A percentile compares a stretch with the other conserved stretches of the same genome.
Evolutionary conservation across 345 rosid genomes (phyloP).

Genomic region (Laguncularia racemosa): DNA sequence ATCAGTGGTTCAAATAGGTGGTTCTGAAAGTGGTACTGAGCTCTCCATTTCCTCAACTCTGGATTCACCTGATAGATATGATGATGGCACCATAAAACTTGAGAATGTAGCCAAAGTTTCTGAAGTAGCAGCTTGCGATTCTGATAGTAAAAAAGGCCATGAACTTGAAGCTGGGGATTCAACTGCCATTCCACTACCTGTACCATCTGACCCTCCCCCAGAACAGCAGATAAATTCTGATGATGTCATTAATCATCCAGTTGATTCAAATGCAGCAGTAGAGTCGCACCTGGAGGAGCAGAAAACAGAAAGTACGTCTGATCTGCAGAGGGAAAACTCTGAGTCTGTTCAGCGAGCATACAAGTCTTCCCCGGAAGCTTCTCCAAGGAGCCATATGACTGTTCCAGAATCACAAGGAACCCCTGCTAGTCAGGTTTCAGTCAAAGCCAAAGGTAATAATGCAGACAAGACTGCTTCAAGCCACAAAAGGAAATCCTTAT

Average conservation of each 20-base stretch:
- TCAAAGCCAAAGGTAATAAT: constrained; percentile 40
- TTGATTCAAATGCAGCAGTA: constrained; percentile 14
- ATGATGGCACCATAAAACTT: constrained; percentile 34
- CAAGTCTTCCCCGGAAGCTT: constrained; percentile 47
- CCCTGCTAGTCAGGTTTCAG: constrained; percentile 75
- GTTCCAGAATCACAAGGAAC: constrained; percentile 75
- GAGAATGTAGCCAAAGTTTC: constrained; percentile 31
- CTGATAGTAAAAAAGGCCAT: constrained; percentile 16
- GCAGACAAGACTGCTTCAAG: constrained; percentile 41
- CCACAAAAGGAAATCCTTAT: constrained; percentile 48
- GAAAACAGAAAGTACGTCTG: constrained; percentile 31
- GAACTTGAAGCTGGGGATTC: constrained; percentile 29
- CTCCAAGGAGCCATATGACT: constrained; percentile 52
- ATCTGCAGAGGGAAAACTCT: constrained; percentile 24
- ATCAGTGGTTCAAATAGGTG: constrained; percentile 32
- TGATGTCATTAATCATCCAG: constrained; percentile 23
- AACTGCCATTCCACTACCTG: constrained; percentile 14
- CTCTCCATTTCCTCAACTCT: constrained; percentile 87
- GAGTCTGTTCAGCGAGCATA: constrained; percentile 33
- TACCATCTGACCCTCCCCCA: constrained; percentile 12
- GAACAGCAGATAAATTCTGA: constrained; percentile 29
- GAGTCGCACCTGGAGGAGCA: constrained; percentile 22
- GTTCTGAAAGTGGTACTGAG: constrained; percentile 88
- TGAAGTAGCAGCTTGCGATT: constrained; percentile 25
- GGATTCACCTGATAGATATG: constrained; percentile 70